Base-by-base conservation (phyloP, 352 stramenopile species). In the Globisporangium cylindrosporum region DNA sequence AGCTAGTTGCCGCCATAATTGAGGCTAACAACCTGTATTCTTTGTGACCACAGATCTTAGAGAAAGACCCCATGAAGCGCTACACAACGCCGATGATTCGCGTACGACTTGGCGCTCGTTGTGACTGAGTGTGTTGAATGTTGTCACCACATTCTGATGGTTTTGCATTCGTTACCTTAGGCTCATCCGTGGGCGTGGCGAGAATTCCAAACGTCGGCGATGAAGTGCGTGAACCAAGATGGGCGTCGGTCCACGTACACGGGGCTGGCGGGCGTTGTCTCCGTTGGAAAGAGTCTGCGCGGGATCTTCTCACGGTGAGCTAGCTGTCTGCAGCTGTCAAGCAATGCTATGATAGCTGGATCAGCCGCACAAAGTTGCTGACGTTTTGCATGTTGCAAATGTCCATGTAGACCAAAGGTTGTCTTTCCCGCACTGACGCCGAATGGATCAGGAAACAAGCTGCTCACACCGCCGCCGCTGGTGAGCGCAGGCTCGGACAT, bases 141-240 rank as follows among this genome's bases (percentile, higher is more conserved):
- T 29, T 29, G 48, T 20, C 48, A 55, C 9, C n/a, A 25, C 24
- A 57, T 49, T 3, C 41, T 49, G 41, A 49, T 46, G 38, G 38
- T 46, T 46, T 10, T 46, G 20, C 8, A 54, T 54, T 12, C 7
- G 46, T 24, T 54, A 29, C 0, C 9, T 20, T 27, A 88, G 83
- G 82, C 84, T 14, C 81, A 90, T 67, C 73, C 77, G n/a, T 92
- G 79, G 78, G 84, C 84, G 54, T 92, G 80, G 84, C 75, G 74
- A 51, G 84, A 90, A n/a, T 90, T 90, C 57, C 81, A 92, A 69
- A 78, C 81, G 12, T 84, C 81, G 10, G 78, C 81, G 15, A 78
- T 92, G 65, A 89, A 90, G 62, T 92, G 84, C 56, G 80, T 90
- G 65, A 88, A 73, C 2, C 75, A 90, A 2, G 77, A 88, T 2